Evolutionary conservation across 805 yeast genomes (phyloP).

Genomic region (Yarrowia sp.): DNA sequence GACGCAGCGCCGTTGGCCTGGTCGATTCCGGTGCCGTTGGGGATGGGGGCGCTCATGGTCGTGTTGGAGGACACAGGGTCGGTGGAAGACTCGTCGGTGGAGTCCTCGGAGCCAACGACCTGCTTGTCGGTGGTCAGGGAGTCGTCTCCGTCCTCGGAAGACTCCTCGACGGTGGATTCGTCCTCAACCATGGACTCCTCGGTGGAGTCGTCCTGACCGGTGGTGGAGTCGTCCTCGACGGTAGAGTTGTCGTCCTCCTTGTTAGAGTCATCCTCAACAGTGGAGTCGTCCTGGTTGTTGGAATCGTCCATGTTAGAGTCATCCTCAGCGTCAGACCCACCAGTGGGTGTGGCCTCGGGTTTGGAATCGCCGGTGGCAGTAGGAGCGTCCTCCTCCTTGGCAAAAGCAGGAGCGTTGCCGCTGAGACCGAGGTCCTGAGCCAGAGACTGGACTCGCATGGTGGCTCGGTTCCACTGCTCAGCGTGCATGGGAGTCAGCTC

Average conservation of each 20-base stretch:
- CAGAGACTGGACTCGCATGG: slow-evolving; percentile 2
- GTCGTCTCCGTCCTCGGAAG: no score
- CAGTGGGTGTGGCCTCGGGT: slow-evolving; percentile 6
- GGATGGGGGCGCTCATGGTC: background rate
- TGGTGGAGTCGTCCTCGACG: background rate
- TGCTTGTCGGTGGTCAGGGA: background rate
- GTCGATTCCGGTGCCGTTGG: background rate
- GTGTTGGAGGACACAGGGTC: background rate
- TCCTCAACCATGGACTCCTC: background rate
- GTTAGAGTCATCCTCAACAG: background rate
- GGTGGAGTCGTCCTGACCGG: background rate
- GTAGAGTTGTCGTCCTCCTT: background rate
- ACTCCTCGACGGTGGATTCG: background rate
- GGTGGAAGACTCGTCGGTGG: background rate
- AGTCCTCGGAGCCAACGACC: background rate
- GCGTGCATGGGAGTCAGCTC: background rate
- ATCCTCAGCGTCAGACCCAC: no score
- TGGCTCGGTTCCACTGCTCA: slow-evolving; percentile 20
- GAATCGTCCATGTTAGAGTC: background rate
- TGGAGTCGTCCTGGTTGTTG: background rate
- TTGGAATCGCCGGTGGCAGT: background rate
- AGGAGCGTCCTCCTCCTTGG: background rate
- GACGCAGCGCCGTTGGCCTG: slow-evolving; percentile 7
- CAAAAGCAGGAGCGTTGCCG: background rate
- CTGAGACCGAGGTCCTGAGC: slow-evolving; percentile 3